phyloP scores from a whole-genome alignment of 1,139 yeast species.

The Protomyces lactucae-debilis region DNA sequence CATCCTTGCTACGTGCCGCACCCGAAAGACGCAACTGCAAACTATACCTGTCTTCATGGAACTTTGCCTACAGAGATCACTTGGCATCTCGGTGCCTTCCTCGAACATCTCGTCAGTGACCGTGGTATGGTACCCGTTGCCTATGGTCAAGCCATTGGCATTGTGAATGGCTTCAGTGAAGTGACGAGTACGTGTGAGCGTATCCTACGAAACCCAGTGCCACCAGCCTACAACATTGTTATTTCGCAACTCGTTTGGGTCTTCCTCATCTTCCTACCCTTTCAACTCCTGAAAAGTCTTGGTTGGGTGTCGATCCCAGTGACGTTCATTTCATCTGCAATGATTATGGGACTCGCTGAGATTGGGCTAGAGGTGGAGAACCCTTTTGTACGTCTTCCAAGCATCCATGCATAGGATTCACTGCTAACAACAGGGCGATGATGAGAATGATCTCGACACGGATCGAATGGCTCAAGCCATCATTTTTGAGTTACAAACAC shows the following conservation, averaged over 20 bases:
- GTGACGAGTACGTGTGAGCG: conserved; percentile 23
- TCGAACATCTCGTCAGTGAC: not conserved
- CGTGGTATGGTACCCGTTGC: not conserved
- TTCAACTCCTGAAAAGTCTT: conserved; percentile 29
- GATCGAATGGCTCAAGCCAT: not conserved
- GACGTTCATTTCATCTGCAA: conserved; percentile 30
- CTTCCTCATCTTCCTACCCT: conserved; percentile 30
- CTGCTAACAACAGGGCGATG: conserved; percentile 18
- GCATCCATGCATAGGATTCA: conserved; percentile 14
- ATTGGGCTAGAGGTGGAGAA: conserved; percentile 32
- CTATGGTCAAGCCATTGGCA: not conserved
- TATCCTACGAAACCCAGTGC: conserved; percentile 31
- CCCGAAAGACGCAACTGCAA: not conserved
- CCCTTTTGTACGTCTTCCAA: conserved; percentile 31
- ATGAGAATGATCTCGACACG: conserved; percentile 3
- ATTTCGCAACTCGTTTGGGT: conserved; percentile 32
- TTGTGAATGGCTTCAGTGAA: not conserved
- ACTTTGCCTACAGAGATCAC: conserved; percentile 31
- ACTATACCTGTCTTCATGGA: conserved; percentile 26
- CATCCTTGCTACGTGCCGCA: not conserved
- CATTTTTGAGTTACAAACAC: not conserved
- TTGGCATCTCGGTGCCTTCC: not conserved
- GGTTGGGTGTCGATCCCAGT: conserved; percentile 32
- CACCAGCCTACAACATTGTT: conserved; percentile 32
- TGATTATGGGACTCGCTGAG: conserved; percentile 31